phyloP scores from a whole-genome alignment of 495 filamentous ascomycete species.

The Apiosordaria backusii region DNA sequence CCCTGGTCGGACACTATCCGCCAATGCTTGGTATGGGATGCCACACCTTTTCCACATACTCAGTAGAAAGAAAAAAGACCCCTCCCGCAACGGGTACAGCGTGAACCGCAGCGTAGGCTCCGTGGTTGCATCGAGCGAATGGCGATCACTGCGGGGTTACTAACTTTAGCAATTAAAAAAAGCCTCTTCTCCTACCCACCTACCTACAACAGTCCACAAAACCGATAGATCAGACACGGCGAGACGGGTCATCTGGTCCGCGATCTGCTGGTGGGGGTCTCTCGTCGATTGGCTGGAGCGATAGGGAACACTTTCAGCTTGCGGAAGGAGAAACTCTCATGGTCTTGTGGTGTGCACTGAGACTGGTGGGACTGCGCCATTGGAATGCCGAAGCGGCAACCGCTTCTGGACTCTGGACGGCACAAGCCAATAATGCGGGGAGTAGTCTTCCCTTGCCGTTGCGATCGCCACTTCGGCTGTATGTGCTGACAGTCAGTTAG shows the following conservation, averaged over 20 bases:
- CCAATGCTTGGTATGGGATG: not conserved
- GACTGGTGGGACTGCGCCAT: not conserved
- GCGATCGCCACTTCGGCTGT: not conserved
- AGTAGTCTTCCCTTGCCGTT: not conserved
- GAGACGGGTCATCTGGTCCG: not conserved
- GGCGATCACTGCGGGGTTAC: slow-evolving; percentile 1
- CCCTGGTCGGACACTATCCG: not conserved
- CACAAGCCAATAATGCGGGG: slow-evolving; percentile 1
- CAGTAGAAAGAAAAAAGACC: not conserved
- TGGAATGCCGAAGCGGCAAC: not conserved
- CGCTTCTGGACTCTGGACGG: not conserved
- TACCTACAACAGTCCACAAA: not conserved
- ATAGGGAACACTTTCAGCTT: not conserved
- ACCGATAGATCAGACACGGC: not conserved
- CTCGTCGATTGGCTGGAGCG: not conserved
- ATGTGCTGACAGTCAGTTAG: not conserved
- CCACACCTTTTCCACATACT: not conserved
- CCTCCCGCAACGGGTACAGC: not conserved
- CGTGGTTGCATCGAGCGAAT: not conserved
- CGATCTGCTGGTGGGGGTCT: not conserved
- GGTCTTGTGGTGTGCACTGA: not conserved
- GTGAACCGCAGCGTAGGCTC: not conserved
- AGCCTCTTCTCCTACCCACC: not conserved
- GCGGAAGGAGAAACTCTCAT: not conserved
- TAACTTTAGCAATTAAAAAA: not conserved